A percentile compares a stretch with the other conserved stretches of the same genome.
These are phyloP conservation scores for Hypoxylon sp. DNA, from an alignment of 2,329 filamentous ascomycete species.

Conservation along the genomic window DNA sequence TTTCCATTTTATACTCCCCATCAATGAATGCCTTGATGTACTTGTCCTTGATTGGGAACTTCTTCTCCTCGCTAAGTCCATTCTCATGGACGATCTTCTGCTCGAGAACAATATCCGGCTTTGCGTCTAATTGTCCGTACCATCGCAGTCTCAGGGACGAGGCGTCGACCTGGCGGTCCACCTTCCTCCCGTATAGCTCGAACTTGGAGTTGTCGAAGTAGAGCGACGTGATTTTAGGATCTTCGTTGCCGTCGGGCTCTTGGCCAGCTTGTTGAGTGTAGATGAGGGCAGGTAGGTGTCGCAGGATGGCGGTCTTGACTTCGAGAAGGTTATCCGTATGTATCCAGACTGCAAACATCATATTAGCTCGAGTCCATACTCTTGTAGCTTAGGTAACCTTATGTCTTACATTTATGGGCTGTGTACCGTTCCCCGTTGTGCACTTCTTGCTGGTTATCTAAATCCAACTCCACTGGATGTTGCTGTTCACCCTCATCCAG, in stretches of 20 bases:
- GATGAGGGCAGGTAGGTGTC: constrained; percentile 89
- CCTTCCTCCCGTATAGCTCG: constrained; percentile 87
- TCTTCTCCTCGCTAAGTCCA: constrained; percentile 82
- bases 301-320: constrained; percentile 95
- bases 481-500: constrained; percentile 71
- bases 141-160: constrained; percentile 89
- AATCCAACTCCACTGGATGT: constrained; percentile 63
- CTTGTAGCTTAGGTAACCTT: too few species aligned
- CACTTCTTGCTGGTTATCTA: constrained; percentile 69
- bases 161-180: constrained; percentile 80
- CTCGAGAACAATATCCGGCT: constrained; percentile 87
- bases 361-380: constrained; percentile 50
- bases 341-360: constrained; percentile 79
- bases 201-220: constrained; percentile 95
- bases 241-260: constrained; percentile 82
- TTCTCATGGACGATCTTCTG: constrained; percentile 88
- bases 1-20: constrained; percentile 92
- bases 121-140: constrained; percentile 86
- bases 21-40: constrained; percentile 90
- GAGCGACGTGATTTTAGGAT: constrained; percentile 93
- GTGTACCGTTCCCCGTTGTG: constrained; percentile 81
- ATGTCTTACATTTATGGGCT: constrained; percentile 81
- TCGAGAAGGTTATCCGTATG: constrained; percentile 96
- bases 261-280: constrained; percentile 92
- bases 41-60: constrained; percentile 92